Evolutionary conservation across 176 grass and related monocot genomes (phyloP), one percentile per base, ranked within the genome.

Genomic region (Cenchrus fungigraminus): DNA sequence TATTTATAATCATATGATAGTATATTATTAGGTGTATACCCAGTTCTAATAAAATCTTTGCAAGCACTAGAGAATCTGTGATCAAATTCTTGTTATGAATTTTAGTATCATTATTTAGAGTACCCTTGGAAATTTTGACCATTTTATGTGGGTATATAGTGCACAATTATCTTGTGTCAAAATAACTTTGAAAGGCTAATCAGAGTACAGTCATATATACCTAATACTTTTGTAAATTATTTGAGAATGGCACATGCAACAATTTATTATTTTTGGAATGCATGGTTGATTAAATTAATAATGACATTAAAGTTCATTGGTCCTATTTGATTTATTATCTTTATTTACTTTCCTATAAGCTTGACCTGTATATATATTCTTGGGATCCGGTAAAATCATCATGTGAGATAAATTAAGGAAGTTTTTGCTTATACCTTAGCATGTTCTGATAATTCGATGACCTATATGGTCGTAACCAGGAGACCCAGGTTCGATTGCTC

Each of bases 1-100:
- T 72, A 28, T 76, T 17, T 5, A 65, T 10, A 49, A 65, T 10
- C 84, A 79, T 83, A 86, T 32, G 88, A 69, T 90, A 83, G 60
- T 46, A 70, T 76, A 34, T 32, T 32, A 50, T 50, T 51, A 68
- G 1, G 67, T 70, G 4, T 51, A 3, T 44, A n/a, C 57, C 11
- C 1, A 0, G 52, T 45, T 46, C 31, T 43, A 73, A 31, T 56
- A 78, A 73, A 67, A 17, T 25, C 0, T 59, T 13, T 19, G 34
- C 20, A 56, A 61, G 32, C 3, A 52, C 0, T 19, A 12, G 56
- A 71, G 43, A 71, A 68, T 0, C 20, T 74, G 42, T 34, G 29
- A 19, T 58, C 0, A n/a, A 52, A 55, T 47, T 78, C 49, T 51
- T 12, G 59, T 58, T 43, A 5, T 0, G 5, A 52, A 43, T 28